Evolutionary conservation across 1,284 basidiomycete genomes (phyloP), one percentile per base, ranked within the genome.

Genomic region (Caloboletus inedulis): DNA sequence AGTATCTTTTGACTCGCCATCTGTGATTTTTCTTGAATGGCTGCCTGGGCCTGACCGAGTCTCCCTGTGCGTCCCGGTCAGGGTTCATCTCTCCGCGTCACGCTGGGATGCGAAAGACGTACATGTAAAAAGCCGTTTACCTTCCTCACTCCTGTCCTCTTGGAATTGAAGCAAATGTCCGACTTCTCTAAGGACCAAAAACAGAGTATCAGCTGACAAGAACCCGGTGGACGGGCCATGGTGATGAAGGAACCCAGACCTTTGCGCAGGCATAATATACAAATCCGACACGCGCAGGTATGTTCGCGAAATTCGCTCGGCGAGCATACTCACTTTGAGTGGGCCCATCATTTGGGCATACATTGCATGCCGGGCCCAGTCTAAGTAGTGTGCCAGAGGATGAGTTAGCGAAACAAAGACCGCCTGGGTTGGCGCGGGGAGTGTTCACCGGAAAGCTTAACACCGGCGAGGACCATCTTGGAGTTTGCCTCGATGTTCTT

Each of bases 301-400:
- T 6, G 59, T 61, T 9, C 5, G 21, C 7, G 59, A 63, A 21
- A 61, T 61, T 7, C 59, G 51, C 25, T 61, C 55, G 1, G 61
- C 51, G 13, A 62, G 60, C 52, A 62, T 60, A 50, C 54, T 60
- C 41, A 62, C 60, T 51, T 54, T 62, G 36, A 62, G 61, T 5
- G 59, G 59, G 16, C 52, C 49, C 55, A 62, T 61, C 61, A 61
- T 61, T 36, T 61, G 58, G 1, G 52, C 41, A 9, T 62, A 61
- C 55, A 61, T 61, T 9, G 61, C 61, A 41, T 61, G 55, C 5
- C 50, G 55, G 1, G 55, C 10, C 59, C 55, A 63, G n/a, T 61
- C 59, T 62, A 27, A 18, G 23, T 19, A 12, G 18, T 16, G 12
- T 36, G 10, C 8, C 34, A 13, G 36, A 16, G 16, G 16, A 1